A percentile compares a stretch with the other conserved stretches of the same genome.
phyloP scores from a whole-genome alignment of 2,329 filamentous ascomycete species.

The Aspergillus brunneoviolaceus region DNA sequence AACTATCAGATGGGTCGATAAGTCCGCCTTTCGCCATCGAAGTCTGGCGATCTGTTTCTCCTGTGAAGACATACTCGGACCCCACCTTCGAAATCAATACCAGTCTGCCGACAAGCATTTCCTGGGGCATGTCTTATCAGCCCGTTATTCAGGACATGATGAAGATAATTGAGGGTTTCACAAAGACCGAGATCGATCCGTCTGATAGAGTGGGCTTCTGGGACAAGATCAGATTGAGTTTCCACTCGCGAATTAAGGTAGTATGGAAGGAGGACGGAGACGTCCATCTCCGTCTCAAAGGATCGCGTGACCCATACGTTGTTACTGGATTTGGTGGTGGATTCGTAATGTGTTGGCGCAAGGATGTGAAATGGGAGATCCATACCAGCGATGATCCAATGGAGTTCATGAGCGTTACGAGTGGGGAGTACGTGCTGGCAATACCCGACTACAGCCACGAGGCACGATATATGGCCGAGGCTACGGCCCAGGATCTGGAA shows the following conservation, averaged over 20 bases:
- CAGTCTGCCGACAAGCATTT: conserved; percentile 84
- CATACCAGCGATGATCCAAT: conserved; percentile 83
- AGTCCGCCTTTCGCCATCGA: conserved; percentile 75
- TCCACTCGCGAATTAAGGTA: conserved; percentile 86
- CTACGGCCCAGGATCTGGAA: conserved; percentile 53
- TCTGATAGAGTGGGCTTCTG: conserved; percentile 96
- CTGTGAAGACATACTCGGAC: conserved; percentile 95
- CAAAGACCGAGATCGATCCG: conserved; percentile 88
- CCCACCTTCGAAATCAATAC: conserved; percentile 92
- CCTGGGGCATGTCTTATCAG: conserved; percentile 97
- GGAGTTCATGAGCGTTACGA: conserved; percentile 93
- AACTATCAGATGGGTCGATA: conserved; percentile 54
- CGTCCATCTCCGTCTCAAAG: conserved; percentile 87
- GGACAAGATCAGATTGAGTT: conserved; percentile 94
- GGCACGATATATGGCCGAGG: conserved; percentile 63
- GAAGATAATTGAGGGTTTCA: conserved; percentile 98
- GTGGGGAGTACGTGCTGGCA: conserved; percentile 90
- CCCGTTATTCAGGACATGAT: conserved; percentile 99
- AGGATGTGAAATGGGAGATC: conserved; percentile 84
- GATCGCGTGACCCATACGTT: conserved; percentile 85
- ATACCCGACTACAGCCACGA: conserved; percentile 91
- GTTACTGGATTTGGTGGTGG: conserved; percentile 91
- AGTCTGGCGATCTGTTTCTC: conserved; percentile 85
- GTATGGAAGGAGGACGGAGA: conserved; percentile 96
- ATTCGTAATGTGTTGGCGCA: conserved; percentile 98